Evolutionary conservation across 1,284 basidiomycete genomes (phyloP), one percentile per base, ranked within the genome.

Genomic region (Salmacisia buchloeana): DNA sequence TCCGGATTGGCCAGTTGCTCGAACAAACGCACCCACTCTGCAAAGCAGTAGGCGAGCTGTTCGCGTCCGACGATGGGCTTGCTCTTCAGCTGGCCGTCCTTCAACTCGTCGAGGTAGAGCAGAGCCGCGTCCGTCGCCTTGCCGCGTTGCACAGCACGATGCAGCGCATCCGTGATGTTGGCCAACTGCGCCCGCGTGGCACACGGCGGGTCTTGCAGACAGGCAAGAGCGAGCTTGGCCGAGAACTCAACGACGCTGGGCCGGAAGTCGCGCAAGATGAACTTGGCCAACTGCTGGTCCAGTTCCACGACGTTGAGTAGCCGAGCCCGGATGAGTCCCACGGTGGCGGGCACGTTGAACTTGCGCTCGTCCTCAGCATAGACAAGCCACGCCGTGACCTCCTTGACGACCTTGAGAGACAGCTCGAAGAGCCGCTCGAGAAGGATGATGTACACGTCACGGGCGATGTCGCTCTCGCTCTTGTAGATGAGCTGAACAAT

Each of bases 351-450:
- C 15, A 97, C 88, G 79, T 97, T 97, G 83, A 91, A 91, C 82
- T 98, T 98, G 69, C 77, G 73, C 82, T 94, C 91, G 80, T 98
- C 96, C 79, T 98, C 94, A 15, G 94, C 91, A 78, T 94, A 97
- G 58, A 97, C 83, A 59, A 99, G 83, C 96, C 96, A 99, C 13
- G 90, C 92, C 63, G 94, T 90, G 9, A 94, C 96, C 82, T 99
- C 96, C 81, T 92, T 92, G 23, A 90, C 91, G 49, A 97, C 94
- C 74, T 96, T 92, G 72, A 90, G 87, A 68, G 92, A 94, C 31
- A 88, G 83, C 68, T 88, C 87, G 81, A 96, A 98, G 25, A 99
- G 84, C 67, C 91, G 88, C 69, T 94, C 90, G 25, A 98, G 83
- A 57, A 98, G 83, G 38, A 88, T 86, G 35, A 92, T 91, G 80